Conservation (phyloP, 805 yeast species). For the Cyberlindnera petersonii region DNA sequence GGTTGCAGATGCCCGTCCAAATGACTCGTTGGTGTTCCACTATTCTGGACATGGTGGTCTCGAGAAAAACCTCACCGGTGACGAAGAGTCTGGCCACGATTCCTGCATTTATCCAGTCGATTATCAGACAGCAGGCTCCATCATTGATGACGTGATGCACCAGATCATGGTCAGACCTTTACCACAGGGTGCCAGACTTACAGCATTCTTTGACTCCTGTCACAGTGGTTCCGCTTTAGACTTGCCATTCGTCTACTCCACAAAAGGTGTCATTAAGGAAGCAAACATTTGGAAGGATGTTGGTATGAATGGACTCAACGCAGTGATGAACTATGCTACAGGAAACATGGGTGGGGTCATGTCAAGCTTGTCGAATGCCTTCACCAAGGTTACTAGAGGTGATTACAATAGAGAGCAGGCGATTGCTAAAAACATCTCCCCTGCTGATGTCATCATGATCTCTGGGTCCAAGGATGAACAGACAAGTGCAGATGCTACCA, state of each 20-base stretch:
- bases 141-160: constrained; percentile 65
- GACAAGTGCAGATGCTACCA: constrained; percentile 56
- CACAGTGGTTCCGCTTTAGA: constrained; percentile 75
- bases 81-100: constrained; percentile 61
- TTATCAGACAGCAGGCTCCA: constrained; percentile 55
- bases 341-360: constrained; percentile 44
- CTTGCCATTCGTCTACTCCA: constrained; percentile 64
- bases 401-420: constrained; percentile 34
- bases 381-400: constrained; percentile 21
- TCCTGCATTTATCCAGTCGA: constrained; percentile 62
- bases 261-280: constrained; percentile 69
- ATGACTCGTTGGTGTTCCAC: constrained; percentile 68
- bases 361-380: constrained; percentile 20
- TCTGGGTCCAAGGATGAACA: constrained; percentile 71
- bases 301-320: constrained; percentile 53
- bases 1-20: constrained; percentile 52
- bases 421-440: constrained; percentile 46
- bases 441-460: constrained; percentile 63
- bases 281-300: constrained; percentile 67
- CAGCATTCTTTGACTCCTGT: constrained; percentile 71
- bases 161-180: constrained; percentile 56
- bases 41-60: constrained; percentile 77
- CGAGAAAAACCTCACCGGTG: constrained; percentile 55
- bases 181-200: constrained; percentile 61
- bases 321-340: constrained; percentile 48